Conservation (phyloP, 495 filamentous ascomycete genomes). For the Hyaloscypha bicolor region DNA sequence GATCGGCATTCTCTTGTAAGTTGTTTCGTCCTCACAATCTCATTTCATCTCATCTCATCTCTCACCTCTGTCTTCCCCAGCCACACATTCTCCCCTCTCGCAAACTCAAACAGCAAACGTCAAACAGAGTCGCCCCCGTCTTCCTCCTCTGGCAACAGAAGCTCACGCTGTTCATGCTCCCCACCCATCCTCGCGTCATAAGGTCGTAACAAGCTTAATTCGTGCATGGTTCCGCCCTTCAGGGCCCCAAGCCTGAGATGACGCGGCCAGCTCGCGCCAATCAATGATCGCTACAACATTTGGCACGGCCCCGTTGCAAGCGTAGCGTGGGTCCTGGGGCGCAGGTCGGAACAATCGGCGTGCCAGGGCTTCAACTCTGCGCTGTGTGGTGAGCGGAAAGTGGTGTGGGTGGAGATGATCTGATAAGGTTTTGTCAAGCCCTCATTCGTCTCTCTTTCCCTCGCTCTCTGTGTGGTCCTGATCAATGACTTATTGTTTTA, state of each 20-base stretch:
- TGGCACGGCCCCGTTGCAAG: not conserved
- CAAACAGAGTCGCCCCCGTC: not conserved
- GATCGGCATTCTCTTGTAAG: not conserved
- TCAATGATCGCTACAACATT: not conserved
- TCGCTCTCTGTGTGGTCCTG: not conserved
- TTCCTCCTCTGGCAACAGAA: not conserved
- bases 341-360: conserved; percentile 7
- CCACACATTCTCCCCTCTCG: not conserved
- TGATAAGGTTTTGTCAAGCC: too few relatives aligned
- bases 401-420: not conserved
- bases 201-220: conserved; percentile 18
- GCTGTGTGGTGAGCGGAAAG: not conserved
- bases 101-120: not conserved
- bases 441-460: not conserved
- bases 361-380: not conserved
- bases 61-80: not conserved
- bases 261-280: conserved; percentile 2
- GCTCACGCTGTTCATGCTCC: not conserved
- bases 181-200: conserved; percentile 10
- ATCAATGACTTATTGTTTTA: not conserved
- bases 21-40: not conserved
- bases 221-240: not conserved
- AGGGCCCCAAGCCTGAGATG: not conserved
- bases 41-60: not conserved
- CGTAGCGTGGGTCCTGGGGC: not conserved